Evolutionary conservation across 1,284 basidiomycete genomes (phyloP).

Genomic region (Amylostereum chailletii): DNA sequence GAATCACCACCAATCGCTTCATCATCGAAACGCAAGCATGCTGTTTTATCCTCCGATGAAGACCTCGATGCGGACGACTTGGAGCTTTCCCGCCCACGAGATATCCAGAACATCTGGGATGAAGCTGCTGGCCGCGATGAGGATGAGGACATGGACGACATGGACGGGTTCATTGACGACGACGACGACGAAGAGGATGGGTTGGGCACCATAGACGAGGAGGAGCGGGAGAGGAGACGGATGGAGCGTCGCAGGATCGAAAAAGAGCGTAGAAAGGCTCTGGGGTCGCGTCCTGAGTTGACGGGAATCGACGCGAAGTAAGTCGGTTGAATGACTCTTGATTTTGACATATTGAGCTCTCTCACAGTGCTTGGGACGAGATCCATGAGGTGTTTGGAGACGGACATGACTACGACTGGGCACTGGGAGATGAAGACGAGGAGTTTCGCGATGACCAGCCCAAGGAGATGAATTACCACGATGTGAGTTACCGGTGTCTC

Average conservation of each 20-base stretch:
- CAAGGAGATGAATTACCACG: slow-evolving; percentile 76
- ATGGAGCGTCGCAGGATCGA: slow-evolving; percentile 58
- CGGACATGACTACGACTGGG: slow-evolving; percentile 96
- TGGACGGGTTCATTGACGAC: slow-evolving; percentile 81
- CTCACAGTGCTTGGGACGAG: slow-evolving; percentile 86
- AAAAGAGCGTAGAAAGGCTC: slow-evolving; percentile 52
- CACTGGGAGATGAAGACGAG: slow-evolving; percentile 70
- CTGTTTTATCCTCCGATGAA: slow-evolving; percentile 65
- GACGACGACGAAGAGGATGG: slow-evolving; percentile 82
- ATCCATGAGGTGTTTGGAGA: slow-evolving; percentile 97
- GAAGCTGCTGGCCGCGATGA: slow-evolving; percentile 59
- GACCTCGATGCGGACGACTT: slow-evolving; percentile 56
- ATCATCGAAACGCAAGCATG: slow-evolving; percentile 46
- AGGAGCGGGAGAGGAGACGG: slow-evolving; percentile 64
- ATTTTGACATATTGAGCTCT: slow-evolving; percentile 14
- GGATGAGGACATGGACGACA: slow-evolving; percentile 66
- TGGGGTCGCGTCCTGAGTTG: slow-evolving; percentile 65
- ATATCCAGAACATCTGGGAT: slow-evolving; percentile 81
- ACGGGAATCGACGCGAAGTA: slow-evolving; percentile 84
- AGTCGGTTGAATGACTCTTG: slow-evolving; percentile 22
- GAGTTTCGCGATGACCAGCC: slow-evolving; percentile 53
- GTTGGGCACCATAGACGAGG: slow-evolving; percentile 59
- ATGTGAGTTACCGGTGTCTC: slow-evolving; percentile 47
- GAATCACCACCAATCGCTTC: slow-evolving; percentile 56
- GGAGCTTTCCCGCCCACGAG: slow-evolving; percentile 45